These are phyloP conservation scores for Sophora flavescens DNA, from an alignment of 306 rosid genomes.

Conservation along the genomic window DNA sequence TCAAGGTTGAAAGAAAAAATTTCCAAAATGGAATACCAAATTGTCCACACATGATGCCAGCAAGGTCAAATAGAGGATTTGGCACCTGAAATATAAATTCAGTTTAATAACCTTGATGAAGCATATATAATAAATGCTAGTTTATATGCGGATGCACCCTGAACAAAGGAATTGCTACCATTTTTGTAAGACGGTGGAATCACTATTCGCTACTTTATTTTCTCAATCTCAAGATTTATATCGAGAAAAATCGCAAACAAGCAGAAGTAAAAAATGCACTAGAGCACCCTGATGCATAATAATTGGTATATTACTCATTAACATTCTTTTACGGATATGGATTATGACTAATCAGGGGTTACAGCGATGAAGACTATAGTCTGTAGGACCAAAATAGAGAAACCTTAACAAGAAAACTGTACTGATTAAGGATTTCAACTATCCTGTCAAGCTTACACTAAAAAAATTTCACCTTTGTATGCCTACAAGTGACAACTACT, in stretches of 20 bases:
- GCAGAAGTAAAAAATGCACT: slow-evolving; percentile 13
- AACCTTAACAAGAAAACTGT: neutral
- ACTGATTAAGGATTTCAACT: slow-evolving; percentile 6
- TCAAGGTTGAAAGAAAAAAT: slow-evolving; percentile 84
- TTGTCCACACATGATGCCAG: slow-evolving; percentile 99
- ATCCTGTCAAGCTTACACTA: slow-evolving; percentile 5
- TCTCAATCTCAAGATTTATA: slow-evolving; percentile 21
- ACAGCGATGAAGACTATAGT: neutral
- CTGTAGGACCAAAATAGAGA: slow-evolving; percentile 25
- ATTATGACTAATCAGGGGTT: slow-evolving; percentile 1
- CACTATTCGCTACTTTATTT: slow-evolving; percentile 6
- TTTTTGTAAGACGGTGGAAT: neutral
- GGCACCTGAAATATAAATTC: slow-evolving; percentile 75
- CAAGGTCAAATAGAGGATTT: slow-evolving; percentile 97
- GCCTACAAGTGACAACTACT: slow-evolving; percentile 14
- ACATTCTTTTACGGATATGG: neutral
- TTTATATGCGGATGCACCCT: slow-evolving; percentile 9
- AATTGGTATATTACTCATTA: slow-evolving; percentile 4
- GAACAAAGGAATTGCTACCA: slow-evolving; percentile 29
- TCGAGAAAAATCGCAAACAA: slow-evolving; percentile 4
- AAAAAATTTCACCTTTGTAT: slow-evolving; percentile 25
- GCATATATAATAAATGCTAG: neutral
- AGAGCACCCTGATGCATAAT: neutral
- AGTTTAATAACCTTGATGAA: slow-evolving; percentile 37
- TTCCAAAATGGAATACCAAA: slow-evolving; percentile 92